Base-by-base conservation (phyloP, 2,329 filamentous ascomycete species). In the Stachybotrys chlorohalonatus region DNA sequence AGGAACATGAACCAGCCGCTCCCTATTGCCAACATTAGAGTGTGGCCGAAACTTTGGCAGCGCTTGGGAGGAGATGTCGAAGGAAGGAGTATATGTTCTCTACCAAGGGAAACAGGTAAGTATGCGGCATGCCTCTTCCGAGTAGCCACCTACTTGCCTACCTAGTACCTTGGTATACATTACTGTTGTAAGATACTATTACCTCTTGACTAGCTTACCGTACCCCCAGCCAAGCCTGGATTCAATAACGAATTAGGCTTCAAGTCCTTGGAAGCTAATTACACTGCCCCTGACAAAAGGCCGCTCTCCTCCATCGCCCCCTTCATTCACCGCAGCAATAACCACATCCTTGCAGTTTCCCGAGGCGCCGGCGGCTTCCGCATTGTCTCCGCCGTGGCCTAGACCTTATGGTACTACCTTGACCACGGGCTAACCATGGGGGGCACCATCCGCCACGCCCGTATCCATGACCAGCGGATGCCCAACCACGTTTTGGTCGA, bases 231-330 rank as follows among this genome's bases (percentile, higher is more conserved):
- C 63, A 24, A 24, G 24, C 92, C 93, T 0, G 83, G 83, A 53
- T 74, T 79, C 1, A 79, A 77, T 55, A 96, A 96, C 67, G 83
- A 85, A 31, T 97, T 96, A 67, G 91, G 90, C 53, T 96, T 90
- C 72, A 81, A 86, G 49, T 91, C 93, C 1, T 86, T 83, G 1
- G 82, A 84, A 5, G 80, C 85, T 49, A 96, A 97, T 76, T 96
- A 84, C 67, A 84, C 96, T 67, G 80, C 84, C 6, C 84, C 90
- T 0, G 79, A 83, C 51, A 96, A 96, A 70, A 83, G 93, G 0
- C 90, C 92, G 0, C 75, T 96, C 5, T 92, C 87, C 1, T 92
- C 87, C 58, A 91, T 94, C 61, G 84, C 87, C 0, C 90, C 92
- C 5, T 76, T 90, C 54, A 92, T 95, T 52, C 82, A 86, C 59